A percentile compares a stretch with the other conserved stretches of the same genome.
These are phyloP conservation scores for Claviceps monticola DNA, from an alignment of 2,329 filamentous ascomycete genomes.

Conservation along the genomic window DNA sequence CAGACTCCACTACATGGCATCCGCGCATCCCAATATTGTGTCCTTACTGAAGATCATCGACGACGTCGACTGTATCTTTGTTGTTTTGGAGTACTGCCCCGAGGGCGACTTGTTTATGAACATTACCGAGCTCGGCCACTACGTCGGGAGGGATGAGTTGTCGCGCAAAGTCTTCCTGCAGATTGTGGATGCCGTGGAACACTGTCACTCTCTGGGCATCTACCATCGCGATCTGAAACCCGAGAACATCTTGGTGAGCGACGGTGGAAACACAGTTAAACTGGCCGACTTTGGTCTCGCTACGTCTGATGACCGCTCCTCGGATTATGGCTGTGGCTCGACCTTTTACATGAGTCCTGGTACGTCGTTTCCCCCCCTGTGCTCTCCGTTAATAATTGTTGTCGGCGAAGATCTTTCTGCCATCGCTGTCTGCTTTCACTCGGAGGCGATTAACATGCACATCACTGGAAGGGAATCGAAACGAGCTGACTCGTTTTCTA, in stretches of 20 bases:
- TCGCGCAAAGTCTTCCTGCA: conserved; percentile 84
- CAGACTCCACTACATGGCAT: conserved; percentile 76
- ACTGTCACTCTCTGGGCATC: conserved; percentile 85
- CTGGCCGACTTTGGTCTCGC: conserved; percentile 95
- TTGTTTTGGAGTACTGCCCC: conserved; percentile 91
- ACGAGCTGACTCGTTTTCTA: conserved; percentile 22
- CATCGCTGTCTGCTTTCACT: too few relatives aligned
- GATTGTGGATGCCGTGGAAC: conserved; percentile 89
- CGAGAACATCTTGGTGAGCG: conserved; percentile 89
- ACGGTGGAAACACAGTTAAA: conserved; percentile 81
- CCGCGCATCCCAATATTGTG: conserved; percentile 82
- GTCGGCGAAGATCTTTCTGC: too few relatives aligned
- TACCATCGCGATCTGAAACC: conserved; percentile 97
- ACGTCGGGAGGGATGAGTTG: conserved; percentile 81
- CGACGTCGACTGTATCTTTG: conserved; percentile 82
- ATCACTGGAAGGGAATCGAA: too few relatives aligned
- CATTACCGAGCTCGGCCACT: conserved; percentile 90
- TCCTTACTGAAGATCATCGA: conserved; percentile 91
- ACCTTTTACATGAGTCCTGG: conserved; percentile 99
- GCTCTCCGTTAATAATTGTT: too few relatives aligned
- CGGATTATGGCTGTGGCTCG: conserved; percentile 94
- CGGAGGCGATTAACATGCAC: too few relatives aligned
- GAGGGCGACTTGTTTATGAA: conserved; percentile 95
- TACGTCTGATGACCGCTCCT: conserved; percentile 67
- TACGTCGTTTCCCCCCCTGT: conserved; percentile 32